These are phyloP conservation scores for Pseudopyrenochaeta lycopersici DNA, from an alignment of 2,329 filamentous ascomycete species.

Conservation along the genomic window DNA sequence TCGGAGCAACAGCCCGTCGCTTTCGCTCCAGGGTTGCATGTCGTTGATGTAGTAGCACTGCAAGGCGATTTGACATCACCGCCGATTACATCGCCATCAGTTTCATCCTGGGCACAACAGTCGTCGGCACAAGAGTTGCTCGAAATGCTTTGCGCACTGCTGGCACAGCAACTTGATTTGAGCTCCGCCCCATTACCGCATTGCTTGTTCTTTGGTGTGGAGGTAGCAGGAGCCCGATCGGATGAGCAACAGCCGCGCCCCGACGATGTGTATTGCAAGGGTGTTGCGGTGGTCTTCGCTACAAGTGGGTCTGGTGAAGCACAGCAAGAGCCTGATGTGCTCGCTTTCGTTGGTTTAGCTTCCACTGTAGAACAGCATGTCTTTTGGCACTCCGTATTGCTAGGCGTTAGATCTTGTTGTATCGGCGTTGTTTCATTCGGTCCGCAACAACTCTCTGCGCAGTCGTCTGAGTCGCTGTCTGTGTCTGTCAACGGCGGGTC, in stretches of 20 bases:
- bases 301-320: too few relatives aligned
- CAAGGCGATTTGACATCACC: background rate
- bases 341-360: background rate
- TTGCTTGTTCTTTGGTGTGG: too few relatives aligned
- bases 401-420: background rate
- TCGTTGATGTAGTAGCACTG: background rate
- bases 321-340: too few relatives aligned
- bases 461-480: background rate
- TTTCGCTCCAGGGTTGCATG: background rate
- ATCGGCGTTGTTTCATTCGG: background rate
- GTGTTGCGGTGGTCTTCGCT: too few relatives aligned
- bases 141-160: background rate
- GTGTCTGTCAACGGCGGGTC: background rate
- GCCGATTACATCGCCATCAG: background rate
- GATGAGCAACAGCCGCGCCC: background rate
- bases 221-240: background rate
- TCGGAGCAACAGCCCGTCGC: background rate
- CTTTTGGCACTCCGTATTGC: background rate
- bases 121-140: background rate
- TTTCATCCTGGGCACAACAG: background rate
- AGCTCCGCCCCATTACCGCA: background rate
- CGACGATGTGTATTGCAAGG: background rate
- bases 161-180: conserved; percentile 12
- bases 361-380: background rate
- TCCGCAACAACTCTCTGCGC: background rate